These are phyloP conservation scores for Cyberlindnera maclurae DNA, from an alignment of 805 yeast genomes.

Conservation along the genomic window DNA sequence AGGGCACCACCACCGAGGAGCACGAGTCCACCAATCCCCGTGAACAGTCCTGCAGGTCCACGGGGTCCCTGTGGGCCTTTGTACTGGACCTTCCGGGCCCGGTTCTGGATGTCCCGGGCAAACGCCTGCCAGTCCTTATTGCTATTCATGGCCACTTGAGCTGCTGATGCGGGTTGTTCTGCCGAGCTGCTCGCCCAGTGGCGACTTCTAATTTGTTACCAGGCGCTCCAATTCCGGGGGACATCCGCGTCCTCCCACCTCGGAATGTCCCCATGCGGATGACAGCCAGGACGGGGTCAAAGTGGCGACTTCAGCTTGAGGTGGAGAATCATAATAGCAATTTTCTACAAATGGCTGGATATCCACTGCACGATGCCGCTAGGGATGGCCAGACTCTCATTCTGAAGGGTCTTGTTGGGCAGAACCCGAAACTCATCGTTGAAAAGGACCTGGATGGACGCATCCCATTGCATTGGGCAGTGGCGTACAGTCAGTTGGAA, in stretches of 20 bases:
- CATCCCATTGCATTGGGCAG: slow-evolving; percentile 86
- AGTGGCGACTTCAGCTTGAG: too few relatives aligned
- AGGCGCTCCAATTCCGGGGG: too few relatives aligned
- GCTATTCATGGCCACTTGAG: slow-evolving; percentile 15
- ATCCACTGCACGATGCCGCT: slow-evolving; percentile 53
- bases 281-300: too few relatives aligned
- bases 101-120: slow-evolving; percentile 43
- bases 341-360: too few relatives aligned
- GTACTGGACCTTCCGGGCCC: slow-evolving; percentile 34
- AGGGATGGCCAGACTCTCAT: slow-evolving; percentile 48
- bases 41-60: slow-evolving; percentile 46
- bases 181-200: too few relatives aligned
- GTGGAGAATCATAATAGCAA: too few relatives aligned
- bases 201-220: too few relatives aligned
- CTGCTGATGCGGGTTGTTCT: too few relatives aligned
- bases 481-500: slow-evolving; percentile 49
- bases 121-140: slow-evolving; percentile 44
- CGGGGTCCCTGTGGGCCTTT: slow-evolving; percentile 34
- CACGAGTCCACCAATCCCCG: slow-evolving; percentile 57
- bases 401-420: slow-evolving; percentile 41
- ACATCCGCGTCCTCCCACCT: too few relatives aligned
- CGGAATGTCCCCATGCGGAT: too few relatives aligned
- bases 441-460: slow-evolving; percentile 65
- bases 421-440: slow-evolving; percentile 39
- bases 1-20: slow-evolving; percentile 52